phyloP scores from a whole-genome alignment of 2,329 filamentous ascomycete genomes.

The Torrubiella hemipterigena region DNA sequence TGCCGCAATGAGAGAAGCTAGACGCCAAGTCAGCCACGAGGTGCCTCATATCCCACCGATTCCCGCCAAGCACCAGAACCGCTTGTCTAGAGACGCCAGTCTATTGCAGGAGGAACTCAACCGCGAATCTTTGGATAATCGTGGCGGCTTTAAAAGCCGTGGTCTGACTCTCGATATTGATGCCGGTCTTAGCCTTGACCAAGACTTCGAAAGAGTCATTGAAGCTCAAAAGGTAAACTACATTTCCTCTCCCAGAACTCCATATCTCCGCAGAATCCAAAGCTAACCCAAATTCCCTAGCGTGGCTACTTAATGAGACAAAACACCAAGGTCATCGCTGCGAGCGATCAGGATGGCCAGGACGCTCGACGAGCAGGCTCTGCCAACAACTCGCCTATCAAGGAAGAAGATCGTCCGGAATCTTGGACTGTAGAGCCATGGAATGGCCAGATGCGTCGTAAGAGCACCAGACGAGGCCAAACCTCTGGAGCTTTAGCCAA shows the following conservation, averaged over 20 bases:
- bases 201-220: slow-evolving; percentile 90
- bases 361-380: slow-evolving; percentile 44
- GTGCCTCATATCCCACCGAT: slow-evolving; percentile 47
- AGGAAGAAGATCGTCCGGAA: slow-evolving; percentile 70
- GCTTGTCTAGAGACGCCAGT: slow-evolving; percentile 36
- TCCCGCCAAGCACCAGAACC: slow-evolving; percentile 46
- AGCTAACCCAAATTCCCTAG: slow-evolving; percentile 65
- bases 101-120: slow-evolving; percentile 21
- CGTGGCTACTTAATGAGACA: slow-evolving; percentile 98
- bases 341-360: slow-evolving; percentile 63
- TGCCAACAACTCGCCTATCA: slow-evolving; percentile 56
- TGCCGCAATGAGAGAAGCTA: slow-evolving; percentile 71
- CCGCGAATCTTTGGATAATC: slow-evolving; percentile 41
- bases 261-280: slow-evolving; percentile 16
- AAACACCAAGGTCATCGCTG: slow-evolving; percentile 92
- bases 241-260: slow-evolving; percentile 26
- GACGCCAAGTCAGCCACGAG: slow-evolving; percentile 74
- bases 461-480: slow-evolving; percentile 35
- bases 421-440: slow-evolving; percentile 96
- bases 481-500: slow-evolving; percentile 56
- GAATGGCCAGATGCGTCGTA: slow-evolving; percentile 68
- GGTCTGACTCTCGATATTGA: slow-evolving; percentile 76
- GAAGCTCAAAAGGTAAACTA: slow-evolving; percentile 96
- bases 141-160: slow-evolving; percentile 66
- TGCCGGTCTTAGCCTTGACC: slow-evolving; percentile 73